phyloP scores from a whole-genome alignment of 139 green algal genomes.

The Spirogloea muscicola region DNA sequence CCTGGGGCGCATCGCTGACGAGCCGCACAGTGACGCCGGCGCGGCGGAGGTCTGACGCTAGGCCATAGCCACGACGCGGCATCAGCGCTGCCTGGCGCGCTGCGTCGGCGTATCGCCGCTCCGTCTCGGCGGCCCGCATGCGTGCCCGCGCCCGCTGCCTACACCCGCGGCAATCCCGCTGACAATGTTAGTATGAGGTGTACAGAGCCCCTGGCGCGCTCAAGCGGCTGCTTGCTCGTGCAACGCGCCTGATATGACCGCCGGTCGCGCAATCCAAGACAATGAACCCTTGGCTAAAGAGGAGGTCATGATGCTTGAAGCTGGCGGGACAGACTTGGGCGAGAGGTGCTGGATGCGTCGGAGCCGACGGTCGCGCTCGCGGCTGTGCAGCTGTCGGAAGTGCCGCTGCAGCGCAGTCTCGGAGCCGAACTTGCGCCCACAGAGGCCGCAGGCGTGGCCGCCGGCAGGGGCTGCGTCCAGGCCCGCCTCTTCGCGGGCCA shows the following conservation, averaged over 20 bases:
- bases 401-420: constrained; percentile 4
- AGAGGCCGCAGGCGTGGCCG: constrained; percentile 20
- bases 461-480: neutral
- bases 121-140: no score
- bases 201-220: no score
- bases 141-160: no score
- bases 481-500: neutral
- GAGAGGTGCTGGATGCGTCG: neutral
- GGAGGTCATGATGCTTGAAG: no score
- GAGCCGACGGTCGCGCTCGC: constrained; percentile 11
- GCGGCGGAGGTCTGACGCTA: no score
- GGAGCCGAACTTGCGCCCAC: constrained; percentile 4
- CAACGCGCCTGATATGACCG: no score
- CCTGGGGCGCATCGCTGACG: constrained; percentile 22
- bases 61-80: constrained; percentile 17
- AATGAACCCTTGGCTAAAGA: no score
- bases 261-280: no score
- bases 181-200: no score
- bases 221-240: no score
- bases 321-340: no score
- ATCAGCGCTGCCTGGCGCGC: neutral
- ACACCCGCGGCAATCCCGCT: no score
- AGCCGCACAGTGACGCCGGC: constrained; percentile 22
- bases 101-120: constrained; percentile 17
- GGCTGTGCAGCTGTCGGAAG: constrained; percentile 33